A percentile compares a stretch with the other conserved stretches of the same genome.
These are phyloP conservation scores for Eucalyptus albens DNA, from an alignment of 345 rosid genomes.

Conservation along the genomic window DNA sequence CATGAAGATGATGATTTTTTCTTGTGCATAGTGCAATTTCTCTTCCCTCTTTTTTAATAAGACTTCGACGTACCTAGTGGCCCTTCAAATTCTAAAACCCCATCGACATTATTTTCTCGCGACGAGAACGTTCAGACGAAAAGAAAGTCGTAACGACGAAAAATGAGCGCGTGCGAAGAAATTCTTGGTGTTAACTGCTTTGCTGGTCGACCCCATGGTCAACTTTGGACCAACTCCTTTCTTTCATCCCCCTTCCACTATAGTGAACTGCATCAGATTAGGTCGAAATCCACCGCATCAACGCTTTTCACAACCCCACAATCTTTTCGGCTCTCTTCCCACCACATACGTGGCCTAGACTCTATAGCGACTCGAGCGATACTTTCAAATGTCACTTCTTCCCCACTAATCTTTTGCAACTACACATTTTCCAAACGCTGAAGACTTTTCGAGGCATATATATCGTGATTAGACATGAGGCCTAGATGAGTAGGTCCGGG, in stretches of 20 bases:
- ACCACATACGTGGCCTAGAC: not conserved
- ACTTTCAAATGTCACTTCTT: not conserved
- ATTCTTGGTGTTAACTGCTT: not conserved
- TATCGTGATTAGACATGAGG: not conserved
- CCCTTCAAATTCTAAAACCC: not conserved
- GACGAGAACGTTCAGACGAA: not conserved
- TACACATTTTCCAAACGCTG: not conserved
- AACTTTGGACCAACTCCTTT: not conserved
- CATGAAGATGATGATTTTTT: not conserved
- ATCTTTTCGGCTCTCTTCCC: not conserved
- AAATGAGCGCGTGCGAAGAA: not conserved
- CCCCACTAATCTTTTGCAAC: not conserved
- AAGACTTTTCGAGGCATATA: not conserved
- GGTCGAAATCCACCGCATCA: not conserved
- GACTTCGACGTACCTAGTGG: not conserved
- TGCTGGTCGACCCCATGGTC: not conserved
- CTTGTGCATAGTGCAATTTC: not conserved
- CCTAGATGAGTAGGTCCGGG: not conserved
- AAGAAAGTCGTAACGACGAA: not conserved
- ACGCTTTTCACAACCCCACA: not conserved
- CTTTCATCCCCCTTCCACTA: not conserved
- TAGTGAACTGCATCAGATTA: not conserved
- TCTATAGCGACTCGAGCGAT: not conserved
- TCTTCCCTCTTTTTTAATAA: not conserved
- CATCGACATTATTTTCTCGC: not conserved